These are phyloP conservation scores for Colletotrichum caudatum DNA, from an alignment of 2,329 filamentous ascomycete species.

Conservation along the genomic window DNA sequence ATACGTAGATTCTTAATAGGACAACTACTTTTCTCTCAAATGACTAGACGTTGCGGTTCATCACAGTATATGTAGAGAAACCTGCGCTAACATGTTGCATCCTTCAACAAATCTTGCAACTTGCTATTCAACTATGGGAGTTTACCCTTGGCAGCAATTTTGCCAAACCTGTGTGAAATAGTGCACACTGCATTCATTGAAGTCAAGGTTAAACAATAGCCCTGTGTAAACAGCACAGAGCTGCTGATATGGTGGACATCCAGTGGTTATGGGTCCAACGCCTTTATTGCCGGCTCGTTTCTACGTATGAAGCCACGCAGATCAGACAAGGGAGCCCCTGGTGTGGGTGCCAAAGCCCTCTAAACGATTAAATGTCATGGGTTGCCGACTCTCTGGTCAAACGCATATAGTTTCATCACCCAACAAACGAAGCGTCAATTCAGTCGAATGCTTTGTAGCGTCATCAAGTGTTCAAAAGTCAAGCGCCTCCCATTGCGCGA, in stretches of 20 bases:
- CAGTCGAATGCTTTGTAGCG: not conserved
- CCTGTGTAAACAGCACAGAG: not conserved
- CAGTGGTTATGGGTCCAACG: not conserved
- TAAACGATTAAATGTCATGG: not conserved
- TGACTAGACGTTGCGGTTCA: too few relatives aligned
- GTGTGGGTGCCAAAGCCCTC: not conserved
- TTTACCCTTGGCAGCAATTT: too few relatives aligned
- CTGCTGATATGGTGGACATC: not conserved
- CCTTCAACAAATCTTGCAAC: too few relatives aligned
- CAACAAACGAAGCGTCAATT: not conserved
- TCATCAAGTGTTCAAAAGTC: conserved; percentile 8
- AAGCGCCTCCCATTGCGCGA: not conserved
- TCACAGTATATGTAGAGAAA: accelerated
- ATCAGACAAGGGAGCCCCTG: conserved; percentile 39
- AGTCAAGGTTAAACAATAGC: not conserved
- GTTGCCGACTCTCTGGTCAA: conserved; percentile 10
- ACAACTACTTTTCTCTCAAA: too few relatives aligned
- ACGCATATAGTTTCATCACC: conserved; percentile 31
- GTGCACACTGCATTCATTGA: too few relatives aligned
- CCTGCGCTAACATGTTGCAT: accelerated
- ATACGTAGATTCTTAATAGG: too few relatives aligned
- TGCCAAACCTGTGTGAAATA: too few relatives aligned
- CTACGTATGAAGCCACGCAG: conserved; percentile 15
- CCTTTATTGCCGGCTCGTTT: not conserved
- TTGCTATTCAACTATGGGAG: too few relatives aligned